A percentile compares a stretch with the other conserved stretches of the same genome.
These are phyloP conservation scores for Cercophora sp. DNA, from an alignment of 495 filamentous ascomycete species.

Conservation along the genomic window DNA sequence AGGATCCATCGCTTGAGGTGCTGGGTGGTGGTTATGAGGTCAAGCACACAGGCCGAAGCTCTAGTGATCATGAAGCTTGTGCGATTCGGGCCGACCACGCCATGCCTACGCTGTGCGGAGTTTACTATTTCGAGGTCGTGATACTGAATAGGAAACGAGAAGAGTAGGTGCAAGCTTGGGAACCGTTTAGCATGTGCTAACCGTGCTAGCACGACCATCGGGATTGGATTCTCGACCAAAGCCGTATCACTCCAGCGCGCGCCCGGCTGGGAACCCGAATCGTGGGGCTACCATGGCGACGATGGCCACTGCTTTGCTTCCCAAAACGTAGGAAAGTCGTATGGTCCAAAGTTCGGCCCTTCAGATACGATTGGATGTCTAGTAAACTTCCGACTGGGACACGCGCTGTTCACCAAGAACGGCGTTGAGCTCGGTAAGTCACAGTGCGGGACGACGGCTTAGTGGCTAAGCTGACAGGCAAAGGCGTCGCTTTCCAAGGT, in stretches of 20 bases:
- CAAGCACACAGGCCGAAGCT: conserved; percentile 53
- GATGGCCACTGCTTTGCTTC: conserved; percentile 85
- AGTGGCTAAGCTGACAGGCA: conserved; percentile 10
- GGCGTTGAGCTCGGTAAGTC: conserved; percentile 68
- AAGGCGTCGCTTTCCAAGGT: conserved; percentile 78
- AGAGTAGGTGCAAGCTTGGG: conserved; percentile 57
- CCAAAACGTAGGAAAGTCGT: conserved; percentile 68
- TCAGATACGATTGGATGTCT: conserved; percentile 91
- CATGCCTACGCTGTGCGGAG: conserved; percentile 88
- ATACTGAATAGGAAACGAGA: conserved; percentile 81
- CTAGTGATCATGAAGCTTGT: conserved; percentile 71
- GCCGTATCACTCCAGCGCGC: conserved; percentile 75
- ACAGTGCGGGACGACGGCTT: not conserved
- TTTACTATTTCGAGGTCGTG: conserved; percentile 96
- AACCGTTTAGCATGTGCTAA: conserved; percentile 1
- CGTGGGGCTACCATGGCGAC: conserved; percentile 97
- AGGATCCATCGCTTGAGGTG: conserved; percentile 68
- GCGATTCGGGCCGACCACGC: conserved; percentile 80
- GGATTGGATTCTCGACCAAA: conserved; percentile 77
- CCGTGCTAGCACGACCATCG: conserved; percentile 62
- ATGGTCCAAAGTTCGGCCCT: conserved; percentile 63
- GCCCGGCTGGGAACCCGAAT: conserved; percentile 93
- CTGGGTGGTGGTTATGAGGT: conserved; percentile 72
- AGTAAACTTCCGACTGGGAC: conserved; percentile 84
- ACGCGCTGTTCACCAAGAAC: conserved; percentile 94